A percentile compares a stretch with the other conserved stretches of the same genome.
phyloP scores from a whole-genome alignment of 495 filamentous ascomycete genomes.

The Podospora pseudoanserina region DNA sequence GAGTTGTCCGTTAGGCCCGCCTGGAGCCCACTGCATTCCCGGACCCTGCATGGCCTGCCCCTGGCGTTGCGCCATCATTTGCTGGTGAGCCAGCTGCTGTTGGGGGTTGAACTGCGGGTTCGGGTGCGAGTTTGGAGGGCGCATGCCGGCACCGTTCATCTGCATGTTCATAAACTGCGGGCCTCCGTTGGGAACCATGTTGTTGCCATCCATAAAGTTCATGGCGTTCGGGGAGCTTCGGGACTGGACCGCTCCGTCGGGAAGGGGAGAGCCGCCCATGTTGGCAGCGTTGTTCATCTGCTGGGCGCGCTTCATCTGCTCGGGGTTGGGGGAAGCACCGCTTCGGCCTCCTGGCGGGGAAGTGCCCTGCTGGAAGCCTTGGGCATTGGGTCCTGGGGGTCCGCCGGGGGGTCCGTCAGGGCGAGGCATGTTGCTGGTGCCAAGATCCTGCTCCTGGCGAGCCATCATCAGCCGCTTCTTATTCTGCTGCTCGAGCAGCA shows the following conservation, averaged over 20 bases:
- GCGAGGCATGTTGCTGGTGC: slow-evolving; percentile 47
- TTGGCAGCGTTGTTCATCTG: slow-evolving; percentile 80
- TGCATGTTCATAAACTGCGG: slow-evolving; percentile 42
- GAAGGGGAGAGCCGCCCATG: slow-evolving; percentile 73
- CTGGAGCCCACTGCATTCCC: slow-evolving; percentile 57
- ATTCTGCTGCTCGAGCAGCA: slow-evolving; percentile 98
- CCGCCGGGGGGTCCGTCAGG: slow-evolving; percentile 57
- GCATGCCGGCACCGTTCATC: slow-evolving; percentile 74
- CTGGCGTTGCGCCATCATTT: slow-evolving; percentile 35
- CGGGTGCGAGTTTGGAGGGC: slow-evolving; percentile 85
- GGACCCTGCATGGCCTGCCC: slow-evolving; percentile 30
- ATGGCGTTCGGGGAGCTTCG: slow-evolving; percentile 81
- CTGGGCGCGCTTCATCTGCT: slow-evolving; percentile 83
- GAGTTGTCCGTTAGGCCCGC: slow-evolving; percentile 62
- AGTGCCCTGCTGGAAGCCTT: slow-evolving; percentile 60
- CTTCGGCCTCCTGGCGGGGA: slow-evolving; percentile 79
- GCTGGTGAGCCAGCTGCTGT: slow-evolving; percentile 62
- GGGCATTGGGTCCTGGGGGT: slow-evolving; percentile 50
- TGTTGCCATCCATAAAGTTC: slow-evolving; percentile 60
- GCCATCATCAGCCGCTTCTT: slow-evolving; percentile 97
- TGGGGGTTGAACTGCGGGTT: slow-evolving; percentile 50
- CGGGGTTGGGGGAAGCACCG: slow-evolving; percentile 86
- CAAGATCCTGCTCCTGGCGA: slow-evolving; percentile 87
- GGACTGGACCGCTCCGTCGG: slow-evolving; percentile 63
- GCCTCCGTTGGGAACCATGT: slow-evolving; percentile 54